Base-by-base conservation (phyloP, 1,284 basidiomycete genomes). In the Leccinum fallax region DNA sequence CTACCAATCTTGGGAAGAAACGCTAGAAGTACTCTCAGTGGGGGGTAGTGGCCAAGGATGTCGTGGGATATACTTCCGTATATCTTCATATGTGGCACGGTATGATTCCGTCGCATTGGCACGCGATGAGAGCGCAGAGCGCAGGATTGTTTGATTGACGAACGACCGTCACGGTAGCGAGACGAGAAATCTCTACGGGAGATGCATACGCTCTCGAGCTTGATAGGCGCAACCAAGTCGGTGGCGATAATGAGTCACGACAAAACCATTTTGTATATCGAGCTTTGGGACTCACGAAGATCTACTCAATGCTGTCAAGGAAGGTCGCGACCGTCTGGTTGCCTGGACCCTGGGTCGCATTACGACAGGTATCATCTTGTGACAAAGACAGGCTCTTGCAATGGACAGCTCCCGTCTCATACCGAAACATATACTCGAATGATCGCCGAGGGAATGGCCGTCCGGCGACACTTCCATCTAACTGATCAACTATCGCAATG, bases 401-500 rank as follows among this genome's bases (percentile, higher is more conserved):
- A 82, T 76, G 0, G 68, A 70, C 0, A 81, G 67, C 62, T 89
- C 85, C 21, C 79, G 76, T 19, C 74, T 72, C 24, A 89, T 74
- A 3, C 85, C 83, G 48, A 72, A 72, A 4, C 67, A 69, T 19
- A 87, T 72, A 3, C 76, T 76, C 8, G 80, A 74, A 57, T 78
- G 68, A 53, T 77, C 64, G 4, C 19, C 19, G 19, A 19, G 69
- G 49, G 62, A 77, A 79, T 9, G 77, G 61, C 0, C 61, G 63
- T 19, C 59, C 56, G 0, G 21, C 3, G 30, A 83, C 57, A 21
- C 77, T 68, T 0, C 40, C 56, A 36, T 80, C 77, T 0, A 89
- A 53, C 59, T 76, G 81, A 16, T 71, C 69, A 0, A 73, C 73
- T 40, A 84, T 66, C 3, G 66, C 69, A 28, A 71, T 66, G 32